Percentiles rank a stretch among this genome's conserved stretches.
Evolutionary conservation across 768 basidiomycete genomes (phyloP).

Genomic region (Calocybe gangraenosa): DNA sequence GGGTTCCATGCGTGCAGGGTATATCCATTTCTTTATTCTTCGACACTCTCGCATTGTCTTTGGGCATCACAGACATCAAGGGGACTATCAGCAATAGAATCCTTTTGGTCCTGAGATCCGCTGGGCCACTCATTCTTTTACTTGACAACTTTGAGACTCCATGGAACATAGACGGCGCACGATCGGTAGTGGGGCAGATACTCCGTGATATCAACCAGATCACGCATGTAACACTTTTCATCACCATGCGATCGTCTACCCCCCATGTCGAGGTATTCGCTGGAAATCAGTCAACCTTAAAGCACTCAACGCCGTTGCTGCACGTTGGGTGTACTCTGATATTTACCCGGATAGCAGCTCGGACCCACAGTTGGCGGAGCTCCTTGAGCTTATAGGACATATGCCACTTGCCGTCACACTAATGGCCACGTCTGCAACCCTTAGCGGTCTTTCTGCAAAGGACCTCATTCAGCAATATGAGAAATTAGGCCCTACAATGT

Average conservation of each 20-base stretch:
- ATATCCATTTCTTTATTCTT: constrained; percentile 20
- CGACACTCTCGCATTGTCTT: constrained; percentile 17
- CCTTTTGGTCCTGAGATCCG: constrained; percentile 9
- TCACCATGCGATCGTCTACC: neutral
- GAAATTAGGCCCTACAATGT: constrained; percentile 1
- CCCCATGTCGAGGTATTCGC: constrained; percentile 22
- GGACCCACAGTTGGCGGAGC: constrained; percentile 17
- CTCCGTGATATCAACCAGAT: neutral
- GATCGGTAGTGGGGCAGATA: neutral
- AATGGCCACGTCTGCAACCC: constrained; percentile 21
- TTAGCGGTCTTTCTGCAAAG: neutral
- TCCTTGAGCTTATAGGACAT: too few relatives aligned
- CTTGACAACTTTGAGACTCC: too few relatives aligned
- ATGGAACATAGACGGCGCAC: too few relatives aligned
- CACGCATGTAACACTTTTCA: neutral
- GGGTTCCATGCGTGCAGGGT: constrained; percentile 27
- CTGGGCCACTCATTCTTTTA: constrained; percentile 18
- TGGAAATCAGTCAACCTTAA: constrained; percentile 16
- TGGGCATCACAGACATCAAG: too few relatives aligned
- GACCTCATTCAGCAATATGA: constrained; percentile 4
- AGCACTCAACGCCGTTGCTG: constrained; percentile 16
- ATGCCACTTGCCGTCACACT: too few relatives aligned
- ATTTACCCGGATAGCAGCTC: constrained; percentile 13
- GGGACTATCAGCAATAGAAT: constrained; percentile 15
- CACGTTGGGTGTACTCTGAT: constrained; percentile 21